These are phyloP conservation scores for Didymella exigua DNA, from an alignment of 2,329 filamentous ascomycete genomes.

Conservation along the genomic window DNA sequence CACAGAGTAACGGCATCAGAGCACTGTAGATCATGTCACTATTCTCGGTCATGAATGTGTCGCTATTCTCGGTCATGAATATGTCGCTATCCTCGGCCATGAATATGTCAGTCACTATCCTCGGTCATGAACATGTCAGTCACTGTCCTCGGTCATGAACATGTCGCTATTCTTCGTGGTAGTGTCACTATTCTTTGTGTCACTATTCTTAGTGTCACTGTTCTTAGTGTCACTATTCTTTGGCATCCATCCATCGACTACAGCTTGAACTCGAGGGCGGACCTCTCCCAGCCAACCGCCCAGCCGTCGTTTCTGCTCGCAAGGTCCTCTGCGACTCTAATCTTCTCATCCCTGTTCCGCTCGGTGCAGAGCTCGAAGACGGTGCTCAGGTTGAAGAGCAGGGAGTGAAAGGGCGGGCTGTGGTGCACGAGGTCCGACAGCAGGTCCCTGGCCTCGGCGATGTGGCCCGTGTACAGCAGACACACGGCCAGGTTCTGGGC, in stretches of 20 bases:
- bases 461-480: slow-evolving; percentile 77
- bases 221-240: not conserved
- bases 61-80: not conserved
- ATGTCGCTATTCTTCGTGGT: too few relatives aligned
- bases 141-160: too few relatives aligned
- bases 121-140: too few relatives aligned
- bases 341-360: slow-evolving; percentile 71
- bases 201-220: too few relatives aligned
- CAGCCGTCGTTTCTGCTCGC: slow-evolving; percentile 63
- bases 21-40: slow-evolving; percentile 4
- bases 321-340: slow-evolving; percentile 71
- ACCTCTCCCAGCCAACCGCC: slow-evolving; percentile 69
- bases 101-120: too few relatives aligned
- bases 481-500: slow-evolving; percentile 84
- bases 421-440: slow-evolving; percentile 69
- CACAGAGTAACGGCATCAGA: too few relatives aligned
- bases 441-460: slow-evolving; percentile 66
- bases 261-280: slow-evolving; percentile 77
- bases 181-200: not conserved
- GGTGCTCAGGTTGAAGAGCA: slow-evolving; percentile 88
- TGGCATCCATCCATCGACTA: too few relatives aligned
- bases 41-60: not conserved
- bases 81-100: not conserved
- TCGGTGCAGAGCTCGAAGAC: slow-evolving; percentile 93
- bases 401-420: slow-evolving; percentile 68